Percentiles rank a stretch among this genome's conserved stretches.
Evolutionary conservation across 768 basidiomycete genomes (phyloP).

Genomic region (Dentipellis fragilis): DNA sequence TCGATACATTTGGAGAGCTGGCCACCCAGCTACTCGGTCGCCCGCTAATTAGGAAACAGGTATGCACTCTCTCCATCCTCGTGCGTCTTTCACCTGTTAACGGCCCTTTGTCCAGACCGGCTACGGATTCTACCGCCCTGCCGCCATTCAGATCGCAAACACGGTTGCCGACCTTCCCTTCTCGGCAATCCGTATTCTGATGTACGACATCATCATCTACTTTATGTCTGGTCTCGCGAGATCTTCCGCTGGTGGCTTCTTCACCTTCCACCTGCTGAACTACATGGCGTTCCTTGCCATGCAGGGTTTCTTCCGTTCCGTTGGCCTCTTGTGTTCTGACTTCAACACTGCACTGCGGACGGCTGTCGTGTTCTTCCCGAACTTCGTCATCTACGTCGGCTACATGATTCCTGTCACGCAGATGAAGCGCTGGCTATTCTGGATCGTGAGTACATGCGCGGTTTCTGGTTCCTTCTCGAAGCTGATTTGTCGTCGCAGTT

Average conservation of each 20-base stretch:
- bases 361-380: conserved; percentile 41
- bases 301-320: conserved; percentile 80
- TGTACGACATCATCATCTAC: conserved; percentile 62
- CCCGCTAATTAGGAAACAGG: conserved; percentile 61
- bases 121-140: conserved; percentile 60
- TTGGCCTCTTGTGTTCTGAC: conserved; percentile 46
- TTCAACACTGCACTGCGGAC: conserved; percentile 45
- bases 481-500: conserved; percentile 40
- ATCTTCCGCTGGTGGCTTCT: conserved; percentile 31
- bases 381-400: conserved; percentile 65
- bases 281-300: conserved; percentile 60
- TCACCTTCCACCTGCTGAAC: conserved; percentile 56
- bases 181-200: conserved; percentile 45
- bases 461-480: conserved; percentile 12
- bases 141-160: conserved; percentile 56
- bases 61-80: not conserved
- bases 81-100: not conserved
- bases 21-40: conserved; percentile 75
- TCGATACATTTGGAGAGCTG: conserved; percentile 71
- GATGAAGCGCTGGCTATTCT: conserved; percentile 83
- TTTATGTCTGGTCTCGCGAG: conserved; percentile 49
- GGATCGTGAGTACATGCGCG: conserved; percentile 47
- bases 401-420: conserved; percentile 56
- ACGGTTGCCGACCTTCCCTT: conserved; percentile 64
- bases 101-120: conserved; percentile 20